Percentiles rank a stretch among this genome's conserved stretches.
Evolutionary conservation across 1,139 yeast species (phyloP).

Genomic region (Suhomyces taliae): DNA sequence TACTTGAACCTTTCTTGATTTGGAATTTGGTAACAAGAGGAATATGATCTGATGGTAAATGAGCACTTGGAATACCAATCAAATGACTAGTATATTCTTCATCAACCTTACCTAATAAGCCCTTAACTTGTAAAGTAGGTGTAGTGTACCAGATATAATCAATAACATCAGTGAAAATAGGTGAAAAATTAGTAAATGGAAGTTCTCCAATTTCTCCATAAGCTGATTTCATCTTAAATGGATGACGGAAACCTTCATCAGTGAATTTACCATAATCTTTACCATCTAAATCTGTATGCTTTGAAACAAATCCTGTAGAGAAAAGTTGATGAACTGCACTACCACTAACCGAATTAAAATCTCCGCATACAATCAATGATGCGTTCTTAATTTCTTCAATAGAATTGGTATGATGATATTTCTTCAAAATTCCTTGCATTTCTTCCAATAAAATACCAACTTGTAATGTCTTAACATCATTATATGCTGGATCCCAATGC

Average conservation of each 20-base stretch:
- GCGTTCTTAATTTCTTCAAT: constrained; percentile 60
- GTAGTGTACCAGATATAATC: constrained; percentile 97
- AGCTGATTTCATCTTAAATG: constrained; percentile 79
- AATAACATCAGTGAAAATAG: constrained; percentile 87
- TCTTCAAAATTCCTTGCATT: constrained; percentile 62
- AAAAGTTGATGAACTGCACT: constrained; percentile 93
- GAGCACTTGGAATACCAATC: constrained; percentile 92
- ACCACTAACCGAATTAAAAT: constrained; percentile 83
- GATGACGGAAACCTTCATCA: constrained; percentile 82
- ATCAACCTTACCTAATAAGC: constrained; percentile 83
- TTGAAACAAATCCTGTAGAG: constrained; percentile 71
- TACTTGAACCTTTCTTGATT: constrained; percentile 50
- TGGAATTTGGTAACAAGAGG: constrained; percentile 79
- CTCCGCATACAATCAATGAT: constrained; percentile 88
- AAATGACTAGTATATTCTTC: constrained; percentile 69
- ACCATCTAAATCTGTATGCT: constrained; percentile 80
- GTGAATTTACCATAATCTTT: constrained; percentile 91
- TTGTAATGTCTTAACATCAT: constrained; percentile 95
- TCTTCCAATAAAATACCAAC: constrained; percentile 91
- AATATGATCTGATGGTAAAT: constrained; percentile 93
- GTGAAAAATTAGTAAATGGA: constrained; percentile 92
- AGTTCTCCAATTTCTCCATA: constrained; percentile 84
- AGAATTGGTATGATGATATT: constrained; percentile 46
- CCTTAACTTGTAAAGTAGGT: constrained; percentile 73
- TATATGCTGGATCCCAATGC: constrained; percentile 97